phyloP scores from a whole-genome alignment of 2,329 filamentous ascomycete genomes.

The Epichloe sibirici region DNA sequence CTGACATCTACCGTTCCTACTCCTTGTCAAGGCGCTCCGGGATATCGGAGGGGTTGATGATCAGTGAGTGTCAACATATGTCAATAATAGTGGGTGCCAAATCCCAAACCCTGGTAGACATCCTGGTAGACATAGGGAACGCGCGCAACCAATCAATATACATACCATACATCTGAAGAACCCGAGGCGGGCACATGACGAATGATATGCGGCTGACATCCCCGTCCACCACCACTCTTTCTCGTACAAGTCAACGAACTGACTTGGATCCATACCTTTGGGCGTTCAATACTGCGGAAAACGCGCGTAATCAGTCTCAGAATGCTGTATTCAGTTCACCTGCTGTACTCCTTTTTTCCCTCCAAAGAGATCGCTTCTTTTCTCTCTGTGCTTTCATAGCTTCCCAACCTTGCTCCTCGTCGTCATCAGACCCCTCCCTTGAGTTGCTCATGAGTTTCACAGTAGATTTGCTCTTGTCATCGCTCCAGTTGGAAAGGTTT shows the following conservation, averaged over 20 bases:
- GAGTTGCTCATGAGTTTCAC: conserved; percentile 28
- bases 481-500: conserved; percentile 19
- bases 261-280: too few relatives aligned
- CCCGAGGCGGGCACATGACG: too few relatives aligned
- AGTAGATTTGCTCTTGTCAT: conserved; percentile 20
- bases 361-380: conserved; percentile 56
- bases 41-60: not conserved
- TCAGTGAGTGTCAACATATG: not conserved
- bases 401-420: conserved; percentile 58
- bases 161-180: too few relatives aligned
- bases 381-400: conserved; percentile 58
- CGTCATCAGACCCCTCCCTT: conserved; percentile 35
- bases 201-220: too few relatives aligned
- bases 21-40: not conserved
- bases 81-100: not conserved
- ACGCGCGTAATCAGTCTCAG: conserved; percentile 9
- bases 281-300: too few relatives aligned
- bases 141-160: not conserved
- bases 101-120: not conserved
- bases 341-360: conserved; percentile 43
- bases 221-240: too few relatives aligned
- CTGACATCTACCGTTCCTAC: not conserved
- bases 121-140: not conserved
- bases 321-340: conserved; percentile 38
- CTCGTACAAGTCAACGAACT: too few relatives aligned